Conservation (phyloP, 768 basidiomycete genomes). For the Trametes punicea region DNA sequence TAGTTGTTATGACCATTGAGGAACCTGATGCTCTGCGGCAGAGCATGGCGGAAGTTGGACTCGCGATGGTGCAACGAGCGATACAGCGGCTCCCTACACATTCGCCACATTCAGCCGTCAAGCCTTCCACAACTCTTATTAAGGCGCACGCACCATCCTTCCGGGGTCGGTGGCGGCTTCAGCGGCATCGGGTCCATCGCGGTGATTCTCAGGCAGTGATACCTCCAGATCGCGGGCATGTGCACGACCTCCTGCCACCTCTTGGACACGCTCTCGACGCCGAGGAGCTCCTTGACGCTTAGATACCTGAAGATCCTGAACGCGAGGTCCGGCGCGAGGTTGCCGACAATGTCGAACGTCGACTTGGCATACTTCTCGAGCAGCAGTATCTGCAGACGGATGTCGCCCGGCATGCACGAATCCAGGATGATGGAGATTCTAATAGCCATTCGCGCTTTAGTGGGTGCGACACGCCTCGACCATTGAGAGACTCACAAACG, state of each 20-base stretch:
- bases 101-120: neutral
- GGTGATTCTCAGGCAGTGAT: conserved; percentile 72
- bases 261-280: conserved; percentile 50
- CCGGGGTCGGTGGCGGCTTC: conserved; percentile 55
- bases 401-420: conserved; percentile 80
- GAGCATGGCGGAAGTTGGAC: conserved; percentile 71
- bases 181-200: conserved; percentile 67
- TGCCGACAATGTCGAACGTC: conserved; percentile 79
- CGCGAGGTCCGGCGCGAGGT: conserved; percentile 61
- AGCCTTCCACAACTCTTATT: neutral
- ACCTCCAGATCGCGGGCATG: conserved; percentile 73
- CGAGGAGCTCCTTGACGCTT: conserved; percentile 59
- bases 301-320: conserved; percentile 60
- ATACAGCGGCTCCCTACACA: conserved; percentile 61
- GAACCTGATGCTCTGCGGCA: conserved; percentile 76
- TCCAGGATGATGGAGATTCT: conserved; percentile 64
- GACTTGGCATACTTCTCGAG: conserved; percentile 82
- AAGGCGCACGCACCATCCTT: conserved; percentile 60
- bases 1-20: conserved; percentile 83
- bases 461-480: too few relatives aligned
- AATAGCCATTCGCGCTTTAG: too few relatives aligned
- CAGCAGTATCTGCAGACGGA: conserved; percentile 76
- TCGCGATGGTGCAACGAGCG: conserved; percentile 82
- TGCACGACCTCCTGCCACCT: conserved; percentile 45
- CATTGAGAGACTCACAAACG: conserved; percentile 74